These are phyloP conservation scores for Cutaneotrichosporon sp. DNA, from an alignment of 1,284 basidiomycete genomes.

Conservation along the genomic window DNA sequence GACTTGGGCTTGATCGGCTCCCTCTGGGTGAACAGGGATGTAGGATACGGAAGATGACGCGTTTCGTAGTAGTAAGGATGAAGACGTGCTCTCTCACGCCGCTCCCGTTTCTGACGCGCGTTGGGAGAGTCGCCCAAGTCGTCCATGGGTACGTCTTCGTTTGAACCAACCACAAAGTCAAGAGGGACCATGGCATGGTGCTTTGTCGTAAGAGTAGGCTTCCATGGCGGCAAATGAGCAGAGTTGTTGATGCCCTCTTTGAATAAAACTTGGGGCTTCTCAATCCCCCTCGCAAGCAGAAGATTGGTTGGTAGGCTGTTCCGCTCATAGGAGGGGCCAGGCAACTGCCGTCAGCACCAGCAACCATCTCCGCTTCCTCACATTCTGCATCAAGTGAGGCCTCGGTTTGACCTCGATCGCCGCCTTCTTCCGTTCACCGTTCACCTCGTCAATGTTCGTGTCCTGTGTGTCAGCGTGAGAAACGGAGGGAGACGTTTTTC, in stretches of 20 bases:
- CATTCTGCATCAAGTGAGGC: constrained; percentile 5
- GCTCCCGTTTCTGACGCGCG: background rate
- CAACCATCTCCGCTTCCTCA: background rate
- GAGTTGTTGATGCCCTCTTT: constrained; percentile 58
- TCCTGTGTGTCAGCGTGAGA: too few relatives aligned
- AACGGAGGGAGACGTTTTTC: too few relatives aligned
- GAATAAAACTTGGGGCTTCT: constrained; percentile 76
- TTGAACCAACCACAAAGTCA: constrained; percentile 44
- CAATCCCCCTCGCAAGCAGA: constrained; percentile 63
- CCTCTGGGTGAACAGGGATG: constrained; percentile 60
- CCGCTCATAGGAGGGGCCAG: constrained; percentile 27
- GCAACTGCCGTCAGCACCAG: constrained; percentile 26
- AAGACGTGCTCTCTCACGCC: constrained; percentile 7
- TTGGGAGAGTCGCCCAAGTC: background rate
- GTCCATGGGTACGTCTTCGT: constrained; percentile 12
- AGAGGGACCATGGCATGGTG: constrained; percentile 74
- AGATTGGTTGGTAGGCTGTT: constrained; percentile 48
- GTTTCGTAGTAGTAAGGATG: constrained; percentile 84
- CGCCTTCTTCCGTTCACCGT: constrained; percentile 64
- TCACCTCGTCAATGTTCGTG: constrained; percentile 69
- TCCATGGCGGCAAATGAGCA: constrained; percentile 55
- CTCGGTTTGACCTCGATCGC: constrained; percentile 36
- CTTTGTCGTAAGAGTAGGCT: constrained; percentile 58
- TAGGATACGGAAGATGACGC: constrained; percentile 64
- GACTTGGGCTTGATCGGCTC: constrained; percentile 52